These are phyloP conservation scores for Malbranchea cinnamomea DNA, from an alignment of 2,329 filamentous ascomycete species.

Conservation along the genomic window DNA sequence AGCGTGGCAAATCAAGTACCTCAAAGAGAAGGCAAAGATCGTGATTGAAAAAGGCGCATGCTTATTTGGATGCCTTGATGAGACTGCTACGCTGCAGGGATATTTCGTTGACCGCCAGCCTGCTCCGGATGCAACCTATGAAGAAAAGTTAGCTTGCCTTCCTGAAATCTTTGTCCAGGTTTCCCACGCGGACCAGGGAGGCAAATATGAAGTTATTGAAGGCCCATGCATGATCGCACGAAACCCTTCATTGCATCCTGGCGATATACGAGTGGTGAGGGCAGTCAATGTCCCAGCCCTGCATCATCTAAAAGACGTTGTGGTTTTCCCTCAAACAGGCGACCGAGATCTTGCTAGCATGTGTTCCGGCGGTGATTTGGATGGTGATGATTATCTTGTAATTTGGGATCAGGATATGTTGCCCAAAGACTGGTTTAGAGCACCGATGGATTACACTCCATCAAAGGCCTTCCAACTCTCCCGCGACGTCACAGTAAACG, in stretches of 20 bases:
- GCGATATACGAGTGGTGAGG: conserved; percentile 75
- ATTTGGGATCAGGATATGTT: conserved; percentile 74
- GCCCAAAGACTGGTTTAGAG: conserved; percentile 52
- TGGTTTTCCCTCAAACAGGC: conserved; percentile 72
- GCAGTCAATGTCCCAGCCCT: conserved; percentile 65
- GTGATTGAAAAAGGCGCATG: conserved; percentile 71
- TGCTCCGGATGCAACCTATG: conserved; percentile 14
- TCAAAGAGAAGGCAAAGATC: conserved; percentile 88
- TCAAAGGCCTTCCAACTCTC: conserved; percentile 41
- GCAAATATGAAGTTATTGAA: conserved; percentile 49
- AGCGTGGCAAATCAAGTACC: conserved; percentile 71
- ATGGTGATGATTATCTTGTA: conserved; percentile 90
- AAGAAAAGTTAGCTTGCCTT: conserved; percentile 38
- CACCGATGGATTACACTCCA: conserved; percentile 59
- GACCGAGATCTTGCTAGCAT: conserved; percentile 79
- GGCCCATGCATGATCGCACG: conserved; percentile 74
- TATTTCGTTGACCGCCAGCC: conserved; percentile 41
- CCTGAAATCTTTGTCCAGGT: conserved; percentile 87
- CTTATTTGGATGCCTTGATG: conserved; percentile 76
- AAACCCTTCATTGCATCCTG: conserved; percentile 87
- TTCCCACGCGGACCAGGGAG: conserved; percentile 39
- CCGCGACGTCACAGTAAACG: conserved; percentile 51
- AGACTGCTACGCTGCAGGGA: conserved; percentile 60
- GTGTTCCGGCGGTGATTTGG: conserved; percentile 90
- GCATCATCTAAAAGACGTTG: conserved; percentile 64